phyloP scores from a whole-genome alignment of 2,329 filamentous ascomycete genomes.

The Sordariomycetes sp. region DNA sequence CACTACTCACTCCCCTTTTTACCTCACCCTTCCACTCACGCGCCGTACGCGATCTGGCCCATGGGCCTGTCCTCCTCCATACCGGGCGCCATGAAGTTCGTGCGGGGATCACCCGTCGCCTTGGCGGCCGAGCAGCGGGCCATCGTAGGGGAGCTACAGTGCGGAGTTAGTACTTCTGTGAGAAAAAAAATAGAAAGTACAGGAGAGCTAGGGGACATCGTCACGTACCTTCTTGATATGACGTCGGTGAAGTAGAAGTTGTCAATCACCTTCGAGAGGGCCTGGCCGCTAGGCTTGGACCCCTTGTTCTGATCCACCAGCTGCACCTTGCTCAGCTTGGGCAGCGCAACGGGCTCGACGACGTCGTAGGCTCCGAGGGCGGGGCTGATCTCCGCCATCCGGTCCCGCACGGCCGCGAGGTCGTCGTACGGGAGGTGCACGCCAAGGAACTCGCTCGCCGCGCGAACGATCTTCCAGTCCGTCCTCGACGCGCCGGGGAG shows the following conservation, averaged over 20 bases:
- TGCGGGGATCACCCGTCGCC: slow-evolving; percentile 64
- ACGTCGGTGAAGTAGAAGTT: slow-evolving; percentile 98
- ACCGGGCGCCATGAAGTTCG: slow-evolving; percentile 66
- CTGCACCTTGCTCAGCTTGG: slow-evolving; percentile 78
- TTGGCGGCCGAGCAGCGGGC: slow-evolving; percentile 92
- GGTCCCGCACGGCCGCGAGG: slow-evolving; percentile 74
- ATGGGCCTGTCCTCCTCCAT: slow-evolving; percentile 48
- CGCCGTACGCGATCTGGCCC: slow-evolving; percentile 47
- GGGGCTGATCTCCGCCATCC: slow-evolving; percentile 91
- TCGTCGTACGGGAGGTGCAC: slow-evolving; percentile 86
- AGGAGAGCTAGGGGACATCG: background rate
- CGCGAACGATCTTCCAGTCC: slow-evolving; percentile 98
- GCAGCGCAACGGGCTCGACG: slow-evolving; percentile 66
- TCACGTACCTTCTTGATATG: slow-evolving; percentile 80
- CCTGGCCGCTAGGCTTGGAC: slow-evolving; percentile 52
- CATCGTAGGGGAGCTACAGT: slow-evolving; percentile 93
- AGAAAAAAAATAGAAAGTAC: too few relatives aligned
- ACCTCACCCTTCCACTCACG: slow-evolving; percentile 19
- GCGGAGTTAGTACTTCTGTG: slow-evolving; percentile 1
- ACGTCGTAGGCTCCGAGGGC: slow-evolving; percentile 82
- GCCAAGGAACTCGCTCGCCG: slow-evolving; percentile 81
- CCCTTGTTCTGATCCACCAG: slow-evolving; percentile 95
- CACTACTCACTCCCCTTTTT: background rate
- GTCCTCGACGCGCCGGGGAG: slow-evolving; percentile 82
- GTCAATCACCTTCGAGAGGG: slow-evolving; percentile 75